Evolutionary conservation across 257 asterid species (phyloP), one percentile per base, ranked within the genome.

Genomic region (Lantana camara): DNA sequence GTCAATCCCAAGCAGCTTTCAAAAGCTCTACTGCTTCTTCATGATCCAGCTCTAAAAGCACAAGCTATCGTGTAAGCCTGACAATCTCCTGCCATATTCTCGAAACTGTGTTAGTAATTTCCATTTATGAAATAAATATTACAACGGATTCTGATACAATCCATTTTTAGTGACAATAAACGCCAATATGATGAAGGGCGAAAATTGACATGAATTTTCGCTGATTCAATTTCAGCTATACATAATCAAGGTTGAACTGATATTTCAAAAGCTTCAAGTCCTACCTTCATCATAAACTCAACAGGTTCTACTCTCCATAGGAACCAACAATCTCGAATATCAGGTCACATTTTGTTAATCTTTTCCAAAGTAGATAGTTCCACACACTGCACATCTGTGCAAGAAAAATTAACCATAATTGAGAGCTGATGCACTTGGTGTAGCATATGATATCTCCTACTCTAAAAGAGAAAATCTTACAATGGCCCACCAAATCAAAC

Each of bases 401-500:
- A 16, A 32, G 7, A 34, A 4, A 56, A 56, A 32, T 56, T 30
- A 56, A 30, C 9, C 8, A 15, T 16, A 17, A 35, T 4, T 3
- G 6, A 2, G 12, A 7, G 7, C 21, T 27, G 12, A 37, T 41
- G 22, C 41, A 23, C 5, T 42, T 22, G 52, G 22, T 24, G 20
- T n/a, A 42, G 23, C 23, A 60, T 45, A 45, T 23, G 9, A 12
- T 29, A 30, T 19, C 12, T 7, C 32, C 32, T 27, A 27, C 32
- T 9, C 9, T 0, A 46, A 27, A 29, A 44, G 30, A 46, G 30
- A 21, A 63, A 20, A 66, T 55, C 35, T 52, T 14, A 14, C 41
- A 4, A 44, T 42, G 71, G 6, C 72, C 57, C 64, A 55, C 47
- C 70, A 51, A 23, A 51, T 64, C 61, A 34, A 64, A 64, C 61